These are phyloP conservation scores for Chlorella variabilis DNA, from an alignment of 163 green algal species.

Conservation along the genomic window DNA sequence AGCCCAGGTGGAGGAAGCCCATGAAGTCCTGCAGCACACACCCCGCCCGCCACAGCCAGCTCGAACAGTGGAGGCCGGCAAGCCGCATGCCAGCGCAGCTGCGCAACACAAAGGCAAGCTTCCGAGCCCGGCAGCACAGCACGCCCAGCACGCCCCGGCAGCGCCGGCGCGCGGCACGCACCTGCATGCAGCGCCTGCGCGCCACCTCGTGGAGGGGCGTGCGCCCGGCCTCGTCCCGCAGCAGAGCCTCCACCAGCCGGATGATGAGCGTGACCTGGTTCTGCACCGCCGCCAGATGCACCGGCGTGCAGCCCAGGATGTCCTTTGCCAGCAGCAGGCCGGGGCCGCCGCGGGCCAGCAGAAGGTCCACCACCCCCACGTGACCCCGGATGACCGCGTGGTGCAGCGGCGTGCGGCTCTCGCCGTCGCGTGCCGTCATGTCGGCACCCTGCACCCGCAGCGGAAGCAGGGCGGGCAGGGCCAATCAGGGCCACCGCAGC, in stretches of 20 bases:
- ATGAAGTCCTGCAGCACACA: slow-evolving; percentile 65
- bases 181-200: slow-evolving; percentile 66
- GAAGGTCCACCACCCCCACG: slow-evolving; percentile 51
- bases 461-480: background rate
- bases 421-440: slow-evolving; percentile 48
- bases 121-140: no score
- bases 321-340: slow-evolving; percentile 61
- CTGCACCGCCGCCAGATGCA: slow-evolving; percentile 71
- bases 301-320: slow-evolving; percentile 67
- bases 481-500: background rate
- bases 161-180: no score
- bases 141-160: no score
- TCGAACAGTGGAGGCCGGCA: background rate
- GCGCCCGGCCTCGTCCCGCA: slow-evolving; percentile 50
- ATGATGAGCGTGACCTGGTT: slow-evolving; percentile 72
- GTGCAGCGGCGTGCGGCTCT: slow-evolving; percentile 63
- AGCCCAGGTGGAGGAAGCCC: slow-evolving; percentile 72
- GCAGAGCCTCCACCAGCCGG: slow-evolving; percentile 62
- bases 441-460: slow-evolving; percentile 47
- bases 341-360: slow-evolving; percentile 57
- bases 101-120: no score
- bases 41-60: no score
- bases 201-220: slow-evolving; percentile 69
- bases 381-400: slow-evolving; percentile 69
- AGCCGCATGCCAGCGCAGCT: no score